phyloP scores from a whole-genome alignment of 441 rosid species.

The Populus hybrid region DNA sequence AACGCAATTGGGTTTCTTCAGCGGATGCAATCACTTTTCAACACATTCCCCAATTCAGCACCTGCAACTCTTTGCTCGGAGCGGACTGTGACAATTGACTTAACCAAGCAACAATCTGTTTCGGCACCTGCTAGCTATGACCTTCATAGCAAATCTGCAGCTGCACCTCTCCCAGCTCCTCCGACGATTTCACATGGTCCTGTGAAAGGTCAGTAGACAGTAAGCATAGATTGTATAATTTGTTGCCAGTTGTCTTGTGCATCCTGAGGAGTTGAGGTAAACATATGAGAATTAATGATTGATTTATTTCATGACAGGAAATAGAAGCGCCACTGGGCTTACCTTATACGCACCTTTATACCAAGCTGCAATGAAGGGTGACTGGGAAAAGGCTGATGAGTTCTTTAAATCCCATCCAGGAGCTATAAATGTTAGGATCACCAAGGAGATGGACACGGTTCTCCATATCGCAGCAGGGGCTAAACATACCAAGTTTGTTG shows the following conservation, averaged over 20 bases:
- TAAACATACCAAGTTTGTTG: constrained; percentile 33
- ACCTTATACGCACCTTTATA: constrained; percentile 23
- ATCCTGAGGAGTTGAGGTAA: neutral
- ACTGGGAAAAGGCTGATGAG: constrained; percentile 31
- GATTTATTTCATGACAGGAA: neutral
- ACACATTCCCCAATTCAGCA: neutral
- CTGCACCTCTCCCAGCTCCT: neutral
- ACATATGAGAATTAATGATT: neutral
- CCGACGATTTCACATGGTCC: neutral
- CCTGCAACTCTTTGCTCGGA: neutral
- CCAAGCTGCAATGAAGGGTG: constrained; percentile 41
- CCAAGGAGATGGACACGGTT: constrained; percentile 31
- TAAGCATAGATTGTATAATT: neutral
- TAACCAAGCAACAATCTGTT: neutral
- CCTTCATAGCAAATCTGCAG: neutral
- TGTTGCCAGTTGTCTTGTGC: neutral
- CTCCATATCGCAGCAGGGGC: constrained; percentile 49
- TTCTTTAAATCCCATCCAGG: constrained; percentile 26
- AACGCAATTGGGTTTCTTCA: neutral
- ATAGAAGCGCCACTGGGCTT: neutral
- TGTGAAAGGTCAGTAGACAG: neutral
- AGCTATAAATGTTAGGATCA: constrained; percentile 31
- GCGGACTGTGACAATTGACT: neutral
- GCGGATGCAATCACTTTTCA: neutral
- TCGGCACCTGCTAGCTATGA: neutral